Conservation (phyloP, 2,329 filamentous ascomycete species). For the Trematosphaeria pertusa region DNA sequence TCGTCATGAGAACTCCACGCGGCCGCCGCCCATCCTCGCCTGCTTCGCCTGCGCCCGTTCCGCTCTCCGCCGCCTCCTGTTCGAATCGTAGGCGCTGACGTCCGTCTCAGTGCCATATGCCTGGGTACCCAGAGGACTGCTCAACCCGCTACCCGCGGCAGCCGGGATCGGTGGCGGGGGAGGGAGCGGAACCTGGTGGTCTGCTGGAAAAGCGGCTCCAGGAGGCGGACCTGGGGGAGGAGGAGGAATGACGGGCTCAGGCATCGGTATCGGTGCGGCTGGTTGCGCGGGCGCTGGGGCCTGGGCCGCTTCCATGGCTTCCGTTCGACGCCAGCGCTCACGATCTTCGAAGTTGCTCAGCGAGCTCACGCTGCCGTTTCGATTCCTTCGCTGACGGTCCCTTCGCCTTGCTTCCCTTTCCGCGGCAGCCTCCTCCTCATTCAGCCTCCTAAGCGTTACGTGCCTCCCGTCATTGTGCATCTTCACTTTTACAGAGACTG, state of each 20-base stretch:
- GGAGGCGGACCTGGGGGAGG: constrained; percentile 36
- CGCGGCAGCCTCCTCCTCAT: constrained; percentile 67
- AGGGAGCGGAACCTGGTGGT: constrained; percentile 30
- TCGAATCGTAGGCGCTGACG: constrained; percentile 48
- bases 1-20: constrained; percentile 49
- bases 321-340: constrained; percentile 49
- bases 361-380: constrained; percentile 50
- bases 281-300: constrained; percentile 38
- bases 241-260: constrained; percentile 29
- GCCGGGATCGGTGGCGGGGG: constrained; percentile 46
- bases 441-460: constrained; percentile 67
- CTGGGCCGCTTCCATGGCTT: constrained; percentile 45
- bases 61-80: constrained; percentile 47
- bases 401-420: constrained; percentile 62
- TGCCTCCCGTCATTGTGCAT: constrained; percentile 70
- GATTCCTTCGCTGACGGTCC: constrained; percentile 51
- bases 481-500: constrained; percentile 69
- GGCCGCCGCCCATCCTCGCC: constrained; percentile 43
- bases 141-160: constrained; percentile 39
- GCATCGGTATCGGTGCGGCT: constrained; percentile 25
- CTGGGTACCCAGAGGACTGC: constrained; percentile 44
- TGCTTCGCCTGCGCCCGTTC: constrained; percentile 49
- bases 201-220: constrained; percentile 22
- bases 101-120: constrained; percentile 48
- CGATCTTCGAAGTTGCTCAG: constrained; percentile 41